phyloP scores from a whole-genome alignment of 2,329 filamentous ascomycete species.

The Venturia nashicola region DNA sequence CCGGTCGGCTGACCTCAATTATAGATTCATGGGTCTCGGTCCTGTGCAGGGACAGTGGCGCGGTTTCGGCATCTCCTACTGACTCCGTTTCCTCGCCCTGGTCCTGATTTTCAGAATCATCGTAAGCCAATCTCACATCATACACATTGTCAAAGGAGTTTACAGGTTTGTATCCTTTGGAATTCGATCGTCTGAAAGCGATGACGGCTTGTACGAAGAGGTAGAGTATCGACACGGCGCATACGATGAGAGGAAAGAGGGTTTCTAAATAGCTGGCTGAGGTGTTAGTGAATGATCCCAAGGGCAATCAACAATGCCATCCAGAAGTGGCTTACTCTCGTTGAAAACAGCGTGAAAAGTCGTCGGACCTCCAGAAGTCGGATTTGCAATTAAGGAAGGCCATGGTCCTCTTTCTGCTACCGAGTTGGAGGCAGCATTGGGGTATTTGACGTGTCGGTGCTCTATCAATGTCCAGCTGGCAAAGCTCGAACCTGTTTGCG shows the following conservation, averaged over 20 bases:
- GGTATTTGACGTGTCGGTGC: not conserved
- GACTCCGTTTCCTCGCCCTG: slow-evolving; percentile 40
- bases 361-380: slow-evolving; percentile 29
- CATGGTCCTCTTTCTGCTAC: not conserved
- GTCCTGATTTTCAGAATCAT: slow-evolving; percentile 15
- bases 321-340: slow-evolving; percentile 45
- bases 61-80: slow-evolving; percentile 42
- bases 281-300: slow-evolving; percentile 5
- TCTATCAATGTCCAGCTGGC: not conserved
- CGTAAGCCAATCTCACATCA: slow-evolving; percentile 20
- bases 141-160: slow-evolving; percentile 31
- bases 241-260: slow-evolving; percentile 61
- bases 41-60: slow-evolving; percentile 39
- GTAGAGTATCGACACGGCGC: slow-evolving; percentile 57
- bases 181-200: slow-evolving; percentile 40
- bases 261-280: slow-evolving; percentile 60
- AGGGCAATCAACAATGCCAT: not conserved
- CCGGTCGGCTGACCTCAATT: slow-evolving; percentile 63
- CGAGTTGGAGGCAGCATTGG: not conserved
- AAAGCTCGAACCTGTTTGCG: not conserved
- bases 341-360: slow-evolving; percentile 50
- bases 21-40: slow-evolving; percentile 36
- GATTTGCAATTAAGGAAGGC: slow-evolving; percentile 1
- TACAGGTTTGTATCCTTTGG: slow-evolving; percentile 46
- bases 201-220: slow-evolving; percentile 48